These are phyloP conservation scores for Debaryomyces sp. DNA, from an alignment of 1,139 yeast species.

Conservation along the genomic window DNA sequence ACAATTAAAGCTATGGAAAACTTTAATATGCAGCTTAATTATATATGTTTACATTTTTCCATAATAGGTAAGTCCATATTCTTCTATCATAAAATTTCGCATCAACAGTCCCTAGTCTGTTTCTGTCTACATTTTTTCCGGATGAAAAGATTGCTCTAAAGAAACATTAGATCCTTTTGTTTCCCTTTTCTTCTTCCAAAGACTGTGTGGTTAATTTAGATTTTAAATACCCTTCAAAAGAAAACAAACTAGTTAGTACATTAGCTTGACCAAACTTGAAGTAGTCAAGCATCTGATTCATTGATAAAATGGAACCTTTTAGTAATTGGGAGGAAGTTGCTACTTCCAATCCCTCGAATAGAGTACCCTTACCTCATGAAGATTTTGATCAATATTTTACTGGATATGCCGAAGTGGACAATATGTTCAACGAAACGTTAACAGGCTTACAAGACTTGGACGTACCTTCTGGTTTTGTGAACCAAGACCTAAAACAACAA, in stretches of 20 bases:
- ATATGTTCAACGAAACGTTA: conserved; percentile 46
- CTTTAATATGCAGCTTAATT: conserved; percentile 10
- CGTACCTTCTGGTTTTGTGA: conserved; percentile 47
- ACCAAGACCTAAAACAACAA: conserved; percentile 12
- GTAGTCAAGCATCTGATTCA: conserved; percentile 1
- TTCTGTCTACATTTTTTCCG: conserved; percentile 7
- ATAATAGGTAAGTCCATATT: conserved; percentile 18
- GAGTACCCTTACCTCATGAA: conserved; percentile 45
- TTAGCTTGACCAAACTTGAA: conserved; percentile 1
- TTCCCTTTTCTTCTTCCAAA: background rate
- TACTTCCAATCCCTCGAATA: conserved; percentile 14
- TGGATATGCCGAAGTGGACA: conserved; percentile 41
- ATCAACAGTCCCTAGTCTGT: conserved; percentile 15
- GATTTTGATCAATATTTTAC: conserved; percentile 42
- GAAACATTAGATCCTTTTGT: background rate
- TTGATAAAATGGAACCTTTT: conserved; percentile 32
- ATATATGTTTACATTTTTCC: conserved; percentile 24
- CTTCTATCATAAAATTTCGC: conserved; percentile 9
- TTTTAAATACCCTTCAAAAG: background rate
- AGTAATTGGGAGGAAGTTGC: conserved; percentile 35
- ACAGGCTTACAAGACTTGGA: conserved; percentile 54
- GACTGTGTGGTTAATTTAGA: background rate
- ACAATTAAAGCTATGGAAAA: conserved; percentile 6
- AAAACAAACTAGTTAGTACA: background rate
- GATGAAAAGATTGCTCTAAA: conserved; percentile 5